Conservation (phyloP, 306 rosid species). For the Hippophae rhamnoides region DNA sequence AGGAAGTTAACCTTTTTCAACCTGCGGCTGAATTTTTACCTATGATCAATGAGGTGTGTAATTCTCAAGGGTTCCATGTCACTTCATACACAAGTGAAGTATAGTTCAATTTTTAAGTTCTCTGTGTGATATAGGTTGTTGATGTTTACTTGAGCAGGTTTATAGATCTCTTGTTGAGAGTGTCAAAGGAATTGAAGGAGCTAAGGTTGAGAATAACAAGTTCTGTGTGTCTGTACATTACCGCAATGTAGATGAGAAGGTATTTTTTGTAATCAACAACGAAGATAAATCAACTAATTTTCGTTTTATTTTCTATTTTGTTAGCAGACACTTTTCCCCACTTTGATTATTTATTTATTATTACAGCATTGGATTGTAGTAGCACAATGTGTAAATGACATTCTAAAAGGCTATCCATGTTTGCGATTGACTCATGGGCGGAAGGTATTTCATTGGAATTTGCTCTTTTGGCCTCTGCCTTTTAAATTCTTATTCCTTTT, state of each 20-base stretch:
- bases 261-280: too few relatives aligned
- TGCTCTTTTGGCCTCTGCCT: neutral
- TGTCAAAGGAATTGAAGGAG: conserved; percentile 62
- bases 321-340: neutral
- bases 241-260: conserved; percentile 90
- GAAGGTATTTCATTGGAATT: conserved; percentile 39
- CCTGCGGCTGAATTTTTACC: conserved; percentile 85
- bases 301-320: too few relatives aligned
- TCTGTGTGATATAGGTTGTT: conserved; percentile 11
- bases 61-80: conserved; percentile 6
- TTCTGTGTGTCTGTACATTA: conserved; percentile 94
- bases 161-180: conserved; percentile 42
- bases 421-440: conserved; percentile 83
- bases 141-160: conserved; percentile 46
- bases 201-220: conserved; percentile 72
- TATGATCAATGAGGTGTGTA: conserved; percentile 57
- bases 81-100: neutral
- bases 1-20: conserved; percentile 79
- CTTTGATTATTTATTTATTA: neutral
- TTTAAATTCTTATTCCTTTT: neutral
- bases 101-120: conserved; percentile 8
- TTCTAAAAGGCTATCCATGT: conserved; percentile 55
- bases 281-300: too few relatives aligned
- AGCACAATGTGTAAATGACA: conserved; percentile 49
- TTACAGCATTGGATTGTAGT: conserved; percentile 62